phyloP scores from a whole-genome alignment of 306 rosid genomes.

The Sphenostylis stenocarpa region DNA sequence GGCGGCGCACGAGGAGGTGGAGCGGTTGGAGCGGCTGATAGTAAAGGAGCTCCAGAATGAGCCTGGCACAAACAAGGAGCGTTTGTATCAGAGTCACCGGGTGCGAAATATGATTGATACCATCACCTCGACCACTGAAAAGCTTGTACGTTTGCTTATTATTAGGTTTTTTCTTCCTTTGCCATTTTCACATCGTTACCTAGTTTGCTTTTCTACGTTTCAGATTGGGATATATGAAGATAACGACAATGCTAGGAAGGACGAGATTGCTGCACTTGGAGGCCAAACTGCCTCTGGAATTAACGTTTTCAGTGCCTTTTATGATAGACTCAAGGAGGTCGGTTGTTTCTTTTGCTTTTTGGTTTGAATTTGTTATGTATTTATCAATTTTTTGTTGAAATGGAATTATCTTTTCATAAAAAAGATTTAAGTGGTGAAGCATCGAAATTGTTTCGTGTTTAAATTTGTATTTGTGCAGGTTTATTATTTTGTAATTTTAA shows the following conservation, averaged over 20 bases:
- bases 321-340: slow-evolving; percentile 97
- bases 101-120: slow-evolving; percentile 81
- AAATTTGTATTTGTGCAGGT: not conserved
- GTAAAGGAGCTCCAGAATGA: slow-evolving; percentile 92
- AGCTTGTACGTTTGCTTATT: slow-evolving; percentile 45
- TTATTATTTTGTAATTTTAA: not conserved
- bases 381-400: not conserved
- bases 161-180: not conserved
- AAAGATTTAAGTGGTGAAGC: not conserved
- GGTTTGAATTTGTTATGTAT: not conserved
- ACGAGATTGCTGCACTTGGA: slow-evolving; percentile 94
- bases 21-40: slow-evolving; percentile 79
- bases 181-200: not conserved
- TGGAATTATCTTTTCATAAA: not conserved
- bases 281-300: slow-evolving; percentile 91
- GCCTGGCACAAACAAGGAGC: slow-evolving; percentile 61
- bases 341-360: not conserved
- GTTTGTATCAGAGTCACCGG: slow-evolving; percentile 89
- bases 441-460: not conserved
- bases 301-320: slow-evolving; percentile 91
- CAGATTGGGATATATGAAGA: slow-evolving; percentile 88
- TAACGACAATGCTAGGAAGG: slow-evolving; percentile 84
- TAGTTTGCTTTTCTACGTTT: not conserved
- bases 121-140: slow-evolving; percentile 62
- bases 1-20: slow-evolving; percentile 91